phyloP scores from a whole-genome alignment of 2,329 filamentous ascomycete species.

The Penicillium italicum region DNA sequence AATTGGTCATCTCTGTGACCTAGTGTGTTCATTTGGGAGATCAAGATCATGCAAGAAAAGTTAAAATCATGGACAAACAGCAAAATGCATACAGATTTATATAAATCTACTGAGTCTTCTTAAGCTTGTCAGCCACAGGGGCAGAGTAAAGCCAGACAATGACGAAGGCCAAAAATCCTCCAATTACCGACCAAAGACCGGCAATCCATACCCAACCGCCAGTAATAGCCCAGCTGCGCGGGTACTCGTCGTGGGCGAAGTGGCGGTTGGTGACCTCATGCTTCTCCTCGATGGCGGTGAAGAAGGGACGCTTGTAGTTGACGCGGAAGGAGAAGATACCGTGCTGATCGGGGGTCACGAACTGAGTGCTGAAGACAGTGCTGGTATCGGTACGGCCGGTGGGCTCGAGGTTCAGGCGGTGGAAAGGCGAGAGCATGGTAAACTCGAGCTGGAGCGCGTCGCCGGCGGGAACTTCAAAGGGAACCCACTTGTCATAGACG shows the following conservation, averaged over 20 bases:
- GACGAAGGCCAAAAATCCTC: conserved; percentile 81
- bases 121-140: conserved; percentile 45
- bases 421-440: conserved; percentile 97
- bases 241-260: conserved; percentile 96
- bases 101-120: conserved; percentile 47
- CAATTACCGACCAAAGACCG: conserved; percentile 78
- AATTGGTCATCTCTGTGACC: neutral
- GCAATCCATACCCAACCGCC: conserved; percentile 93
- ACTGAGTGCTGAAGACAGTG: conserved; percentile 69
- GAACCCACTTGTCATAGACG: conserved; percentile 66
- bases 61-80: conserved; percentile 22
- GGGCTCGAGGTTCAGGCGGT: conserved; percentile 71
- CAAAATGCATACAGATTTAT: conserved; percentile 21
- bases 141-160: conserved; percentile 80
- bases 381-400: conserved; percentile 59
- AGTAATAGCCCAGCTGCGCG: conserved; percentile 81
- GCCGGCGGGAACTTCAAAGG: conserved; percentile 65
- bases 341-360: conserved; percentile 90
- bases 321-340: conserved; percentile 98
- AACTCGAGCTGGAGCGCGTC: conserved; percentile 92
- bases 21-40: neutral
- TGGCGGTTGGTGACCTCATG: conserved; percentile 90
- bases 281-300: conserved; percentile 89
- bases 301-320: conserved; percentile 94
- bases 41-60: conserved; percentile 20